Evolutionary conservation across 306 rosid species (phyloP).

Genomic region (Sicyos edulis): DNA sequence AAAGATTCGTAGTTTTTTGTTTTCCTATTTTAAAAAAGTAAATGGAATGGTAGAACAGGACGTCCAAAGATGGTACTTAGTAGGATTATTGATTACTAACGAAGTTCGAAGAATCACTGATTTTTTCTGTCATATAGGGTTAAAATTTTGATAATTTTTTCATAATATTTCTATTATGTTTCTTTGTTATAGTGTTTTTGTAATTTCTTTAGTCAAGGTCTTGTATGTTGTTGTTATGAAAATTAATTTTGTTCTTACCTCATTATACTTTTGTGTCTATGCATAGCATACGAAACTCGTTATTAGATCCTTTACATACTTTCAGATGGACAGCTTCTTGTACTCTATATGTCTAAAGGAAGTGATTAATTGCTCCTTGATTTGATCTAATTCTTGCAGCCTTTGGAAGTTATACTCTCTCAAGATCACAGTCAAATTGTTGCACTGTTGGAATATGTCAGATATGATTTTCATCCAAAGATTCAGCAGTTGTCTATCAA

Average conservation of each 20-base stretch:
- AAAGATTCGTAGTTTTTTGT: not conserved
- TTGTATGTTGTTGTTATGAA: not conserved
- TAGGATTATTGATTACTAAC: not conserved
- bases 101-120: not conserved
- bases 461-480: constrained; percentile 88
- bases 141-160: not conserved
- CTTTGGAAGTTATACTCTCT: constrained; percentile 86
- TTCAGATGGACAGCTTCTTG: not conserved
- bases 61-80: not conserved
- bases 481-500: constrained; percentile 84
- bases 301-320: not conserved
- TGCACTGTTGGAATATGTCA: constrained; percentile 80
- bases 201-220: not conserved
- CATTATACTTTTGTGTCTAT: not conserved
- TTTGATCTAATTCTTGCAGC: constrained; percentile 46
- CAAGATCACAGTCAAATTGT: constrained; percentile 93
- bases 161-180: not conserved
- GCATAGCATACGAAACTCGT: not conserved
- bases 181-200: too few relatives aligned
- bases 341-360: not conserved
- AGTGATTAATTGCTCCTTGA: constrained; percentile 5
- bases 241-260: constrained; percentile 1
- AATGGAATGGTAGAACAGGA: not conserved
- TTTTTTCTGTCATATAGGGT: not conserved
- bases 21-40: not conserved